phyloP scores from a whole-genome alignment of 163 green algal genomes.

The Smithsoniella earleae region DNA sequence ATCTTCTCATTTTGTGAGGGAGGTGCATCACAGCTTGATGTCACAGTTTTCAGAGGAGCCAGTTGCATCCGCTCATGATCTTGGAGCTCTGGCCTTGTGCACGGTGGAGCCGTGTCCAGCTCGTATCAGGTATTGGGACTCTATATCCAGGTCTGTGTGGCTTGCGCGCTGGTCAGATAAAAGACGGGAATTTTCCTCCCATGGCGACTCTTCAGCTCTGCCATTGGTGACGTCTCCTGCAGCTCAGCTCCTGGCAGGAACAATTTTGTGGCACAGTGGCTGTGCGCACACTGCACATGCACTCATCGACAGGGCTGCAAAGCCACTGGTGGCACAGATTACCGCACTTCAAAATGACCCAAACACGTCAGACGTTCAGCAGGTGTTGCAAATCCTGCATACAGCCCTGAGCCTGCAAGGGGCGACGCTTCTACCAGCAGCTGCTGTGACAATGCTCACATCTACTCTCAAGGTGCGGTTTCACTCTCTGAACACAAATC shows the following conservation, averaged over 20 bases:
- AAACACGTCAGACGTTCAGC: background rate
- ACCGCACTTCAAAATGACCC: background rate
- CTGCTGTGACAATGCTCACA: background rate
- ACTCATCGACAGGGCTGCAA: background rate
- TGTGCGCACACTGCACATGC: conserved; percentile 15
- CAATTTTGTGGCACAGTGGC: conserved; percentile 3
- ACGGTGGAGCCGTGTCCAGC: no score
- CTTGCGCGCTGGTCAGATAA: no score
- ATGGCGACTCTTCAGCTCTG: no score
- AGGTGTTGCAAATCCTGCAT: conserved; percentile 9
- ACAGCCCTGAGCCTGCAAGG: conserved; percentile 14
- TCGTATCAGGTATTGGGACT: no score
- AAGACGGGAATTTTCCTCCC: no score
- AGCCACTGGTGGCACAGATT: conserved; percentile 24
- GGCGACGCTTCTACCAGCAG: background rate
- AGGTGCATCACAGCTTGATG: no score
- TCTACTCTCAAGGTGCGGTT: background rate
- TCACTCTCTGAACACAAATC: background rate
- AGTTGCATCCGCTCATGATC: no score
- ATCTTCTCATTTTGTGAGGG: no score
- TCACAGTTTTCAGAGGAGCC: no score
- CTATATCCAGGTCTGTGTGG: no score
- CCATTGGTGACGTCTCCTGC: conserved; percentile 16
- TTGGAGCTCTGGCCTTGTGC: no score
- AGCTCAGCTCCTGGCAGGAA: background rate